Conservation (phyloP, 257 asterid species). For the Striga asiatica region DNA sequence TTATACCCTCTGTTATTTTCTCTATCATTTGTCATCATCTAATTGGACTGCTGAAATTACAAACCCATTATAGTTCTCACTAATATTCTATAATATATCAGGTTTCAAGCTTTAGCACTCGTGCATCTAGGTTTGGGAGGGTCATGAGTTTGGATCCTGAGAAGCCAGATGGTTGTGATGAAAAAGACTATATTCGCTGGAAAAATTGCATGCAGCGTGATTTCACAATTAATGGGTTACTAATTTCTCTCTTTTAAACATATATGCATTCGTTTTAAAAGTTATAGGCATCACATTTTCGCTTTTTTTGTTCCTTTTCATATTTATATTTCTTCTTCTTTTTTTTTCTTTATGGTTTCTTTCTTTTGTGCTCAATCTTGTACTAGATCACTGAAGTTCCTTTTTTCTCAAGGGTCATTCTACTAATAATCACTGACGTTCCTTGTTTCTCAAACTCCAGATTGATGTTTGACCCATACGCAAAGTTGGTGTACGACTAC, state of each 20-base stretch:
- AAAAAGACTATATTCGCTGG: conserved; percentile 68
- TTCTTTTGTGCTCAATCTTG: no score
- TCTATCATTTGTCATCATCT: background rate
- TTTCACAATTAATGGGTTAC: conserved; percentile 74
- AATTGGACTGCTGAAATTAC: background rate
- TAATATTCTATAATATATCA: conserved; percentile 17
- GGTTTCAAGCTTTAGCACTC: conserved; percentile 93
- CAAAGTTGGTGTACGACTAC: conserved; percentile 75
- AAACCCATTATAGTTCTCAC: background rate
- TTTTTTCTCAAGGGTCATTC: background rate
- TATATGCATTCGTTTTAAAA: background rate
- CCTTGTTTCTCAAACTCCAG: conserved; percentile 26
- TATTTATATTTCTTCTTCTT: background rate
- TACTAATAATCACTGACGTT: conserved; percentile 10
- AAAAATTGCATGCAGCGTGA: conserved; percentile 68
- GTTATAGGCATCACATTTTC: background rate
- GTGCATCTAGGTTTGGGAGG: conserved; percentile 34
- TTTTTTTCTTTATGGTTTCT: background rate
- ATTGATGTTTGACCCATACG: conserved; percentile 78
- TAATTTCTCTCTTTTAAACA: conserved; percentile 18
- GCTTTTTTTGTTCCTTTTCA: background rate
- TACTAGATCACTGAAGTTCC: conserved; percentile 10
- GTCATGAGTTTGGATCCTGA: conserved; percentile 28
- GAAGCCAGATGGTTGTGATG: conserved; percentile 52
- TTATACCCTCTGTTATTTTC: background rate